Base-by-base conservation (phyloP, 176 grass and related monocot genomes). In the Carex myosuroides region DNA sequence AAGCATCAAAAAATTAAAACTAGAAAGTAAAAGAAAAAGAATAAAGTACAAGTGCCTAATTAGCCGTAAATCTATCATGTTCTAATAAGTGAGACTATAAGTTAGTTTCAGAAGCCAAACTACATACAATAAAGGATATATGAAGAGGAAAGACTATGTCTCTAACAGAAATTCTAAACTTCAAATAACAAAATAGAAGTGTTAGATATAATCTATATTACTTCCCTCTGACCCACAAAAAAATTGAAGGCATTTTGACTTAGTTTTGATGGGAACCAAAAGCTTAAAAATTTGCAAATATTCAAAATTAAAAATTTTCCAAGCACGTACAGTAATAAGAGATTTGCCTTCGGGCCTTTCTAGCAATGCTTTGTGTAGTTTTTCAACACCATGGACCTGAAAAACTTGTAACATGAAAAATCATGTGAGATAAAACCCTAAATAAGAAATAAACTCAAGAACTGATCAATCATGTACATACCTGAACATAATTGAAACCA, bases 351-450 rank as follows among this genome's bases (percentile, higher is more conserved):
- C 81, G 82, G 86, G 87, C 83, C 93, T 90, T 69, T 90, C 83
- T 61, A 93, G 79, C 82, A 99, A 65, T 26, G 91, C 93, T 70
- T 92, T 85, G 60, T 93, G 91, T 79, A 99, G 88, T 80, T 95
- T 99, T 79, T 99, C 93, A 2, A 88, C 88, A n/a, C 96, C 96
- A 88, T 95, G 93, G 69, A 99, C 87, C 96, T 99, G 83, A 79
- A 89, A n/a, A 82, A 24, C 10, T 80, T 79, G 5, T 64, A 82
- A 75, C 62, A 81, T 60, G 81, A 87, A 60, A 89, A 22, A 8
- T 0, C 76, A 24, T 39, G 78, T 79, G 14, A 70, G 13, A 80
- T 46, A 67, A 62, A 46, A n/a, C 21, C 88, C 18, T 53, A 11
- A 6, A n/a, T 46, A 64, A 42, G 42, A 64, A 74, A 1, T 41